phyloP scores from a whole-genome alignment of 2,329 filamentous ascomycete genomes.

The Nemania serpens region DNA sequence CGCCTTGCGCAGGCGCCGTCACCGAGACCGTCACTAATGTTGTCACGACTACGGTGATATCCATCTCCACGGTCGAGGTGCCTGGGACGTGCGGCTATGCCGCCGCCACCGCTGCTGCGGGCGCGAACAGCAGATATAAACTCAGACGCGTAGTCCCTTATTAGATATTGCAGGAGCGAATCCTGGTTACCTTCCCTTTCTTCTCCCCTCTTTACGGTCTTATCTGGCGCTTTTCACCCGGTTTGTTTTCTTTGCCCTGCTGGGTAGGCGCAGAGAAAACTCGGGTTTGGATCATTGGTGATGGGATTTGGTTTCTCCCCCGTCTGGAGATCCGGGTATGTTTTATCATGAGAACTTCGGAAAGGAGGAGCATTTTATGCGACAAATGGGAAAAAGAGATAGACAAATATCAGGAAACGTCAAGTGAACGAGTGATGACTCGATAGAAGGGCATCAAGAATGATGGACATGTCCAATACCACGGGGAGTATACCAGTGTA shows the following conservation, averaged over 20 bases:
- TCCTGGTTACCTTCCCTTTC: background rate
- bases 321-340: background rate
- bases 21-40: constrained; percentile 23
- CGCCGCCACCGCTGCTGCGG: background rate
- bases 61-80: constrained; percentile 19
- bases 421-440: background rate
- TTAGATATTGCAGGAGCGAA: background rate
- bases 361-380: background rate
- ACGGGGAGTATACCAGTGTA: background rate
- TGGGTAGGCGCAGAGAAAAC: background rate
- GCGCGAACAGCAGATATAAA: constrained; percentile 2
- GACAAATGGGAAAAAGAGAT: background rate
- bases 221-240: background rate
- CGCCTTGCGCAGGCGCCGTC: constrained; percentile 21
- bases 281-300: background rate
- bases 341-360: background rate
- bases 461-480: background rate
- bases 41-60: constrained; percentile 22
- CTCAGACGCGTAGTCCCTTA: constrained; percentile 3
- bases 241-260: background rate
- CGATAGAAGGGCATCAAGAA: background rate
- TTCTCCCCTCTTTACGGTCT: background rate
- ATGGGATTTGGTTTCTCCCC: background rate
- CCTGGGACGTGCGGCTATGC: constrained; percentile 3
- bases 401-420: constrained; percentile 3